Percentiles rank a stretch among this genome's conserved stretches.
These are phyloP conservation scores for Poa annua DNA, from an alignment of 176 grass and related monocot genomes.

Conservation along the genomic window DNA sequence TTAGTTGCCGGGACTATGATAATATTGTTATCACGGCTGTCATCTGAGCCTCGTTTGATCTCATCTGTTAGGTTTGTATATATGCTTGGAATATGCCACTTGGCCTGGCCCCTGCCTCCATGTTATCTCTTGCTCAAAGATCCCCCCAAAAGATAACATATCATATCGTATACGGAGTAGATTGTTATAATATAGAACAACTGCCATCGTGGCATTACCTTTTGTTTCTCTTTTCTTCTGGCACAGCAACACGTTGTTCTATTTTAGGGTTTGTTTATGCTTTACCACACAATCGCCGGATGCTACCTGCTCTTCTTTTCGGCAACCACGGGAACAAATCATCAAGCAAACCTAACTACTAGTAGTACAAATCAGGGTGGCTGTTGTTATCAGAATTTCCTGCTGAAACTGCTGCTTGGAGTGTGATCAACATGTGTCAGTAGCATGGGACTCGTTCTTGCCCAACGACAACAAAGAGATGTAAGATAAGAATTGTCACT, in stretches of 20 bases:
- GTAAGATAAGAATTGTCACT: background rate
- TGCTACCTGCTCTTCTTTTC: conserved; percentile 16
- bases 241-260: background rate
- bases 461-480: background rate
- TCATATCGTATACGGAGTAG: background rate
- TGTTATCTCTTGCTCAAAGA: conserved; percentile 10
- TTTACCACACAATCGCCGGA: background rate
- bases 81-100: conserved; percentile 54
- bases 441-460: background rate
- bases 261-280: conserved; percentile 5
- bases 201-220: background rate
- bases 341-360: background rate
- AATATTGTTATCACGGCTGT: conserved; percentile 47
- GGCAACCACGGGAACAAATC: conserved; percentile 16
- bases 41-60: conserved; percentile 27
- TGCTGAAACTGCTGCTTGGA: too few species aligned
- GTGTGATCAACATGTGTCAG: background rate
- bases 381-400: background rate
- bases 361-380: background rate
- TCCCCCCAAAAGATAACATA: conserved; percentile 19
- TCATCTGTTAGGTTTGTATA: conserved; percentile 42
- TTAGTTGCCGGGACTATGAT: conserved; percentile 4
- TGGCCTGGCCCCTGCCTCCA: conserved; percentile 32
- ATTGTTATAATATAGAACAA: background rate
- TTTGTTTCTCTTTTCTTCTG: background rate